Evolutionary conservation across 805 yeast species (phyloP), one percentile per base, ranked within the genome.

Genomic region (Isabelozyma gotoi): DNA sequence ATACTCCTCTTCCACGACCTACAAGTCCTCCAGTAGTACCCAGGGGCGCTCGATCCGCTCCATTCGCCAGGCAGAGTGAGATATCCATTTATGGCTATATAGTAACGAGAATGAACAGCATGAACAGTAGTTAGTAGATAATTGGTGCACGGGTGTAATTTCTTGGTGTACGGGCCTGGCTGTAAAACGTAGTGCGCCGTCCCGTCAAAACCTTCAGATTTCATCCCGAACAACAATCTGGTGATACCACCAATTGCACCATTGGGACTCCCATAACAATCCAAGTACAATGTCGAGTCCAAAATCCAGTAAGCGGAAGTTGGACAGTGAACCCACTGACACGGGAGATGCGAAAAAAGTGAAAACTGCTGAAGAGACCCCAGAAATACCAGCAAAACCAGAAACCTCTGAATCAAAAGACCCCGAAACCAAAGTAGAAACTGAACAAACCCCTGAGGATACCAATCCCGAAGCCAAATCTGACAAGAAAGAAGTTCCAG

Each of bases 401-500:
- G 43, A 35, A 3, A 29, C 29, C 7, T 33, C 39, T 20, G 37
- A 39, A 42, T 53, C 47, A 33, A n/a, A n/a, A n/a, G n/a, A n/a
- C n/a, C n/a, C 40, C 11, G 45, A 51, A 36, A 38, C 62, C 47
- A 47, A 58, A 46, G 37, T 50, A n/a, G 62, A 52, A 40, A 57
- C 59, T 12, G 40, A 47, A 34, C 55, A 55, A 16, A n/a, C n/a
- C n/a, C n/a, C n/a, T n/a, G n/a, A n/a, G n/a, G n/a, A n/a, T 15
- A 7, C 12, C 31, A 18, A 29, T 17, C n/a, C 15, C 15, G 19
- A 31, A 7, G 15, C 16, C 18, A 32, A 17, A 17, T 17, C 15
- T 7, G 38, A 24, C 12, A 33, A 38, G 17, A 34, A 24, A 18
- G 43, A 24, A 24, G 43, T 21, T 49, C 56, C 2, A 5, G 17